phyloP scores from a whole-genome alignment of 106 monocot species.

The Dioscorea dumetorum region DNA sequence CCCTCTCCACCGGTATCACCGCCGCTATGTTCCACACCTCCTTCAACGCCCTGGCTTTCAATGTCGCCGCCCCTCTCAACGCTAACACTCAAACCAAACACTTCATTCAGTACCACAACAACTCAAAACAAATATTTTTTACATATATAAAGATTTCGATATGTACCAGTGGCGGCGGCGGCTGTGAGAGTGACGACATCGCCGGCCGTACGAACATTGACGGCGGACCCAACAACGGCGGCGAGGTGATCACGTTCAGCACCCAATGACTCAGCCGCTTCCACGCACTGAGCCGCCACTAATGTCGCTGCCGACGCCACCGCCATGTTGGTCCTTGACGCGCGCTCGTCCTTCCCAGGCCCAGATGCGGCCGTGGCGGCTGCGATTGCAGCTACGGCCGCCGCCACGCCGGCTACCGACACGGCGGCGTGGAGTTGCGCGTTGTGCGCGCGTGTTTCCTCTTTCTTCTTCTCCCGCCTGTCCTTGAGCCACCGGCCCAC shows the following conservation, averaged over 20 bases:
- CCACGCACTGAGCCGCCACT: conserved; percentile 12
- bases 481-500: conserved; percentile 95
- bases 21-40: conserved; percentile 98
- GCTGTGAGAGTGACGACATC: conserved; percentile 10
- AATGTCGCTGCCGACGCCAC: conserved; percentile 10
- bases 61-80: conserved; percentile 72
- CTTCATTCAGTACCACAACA: no score
- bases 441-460: conserved; percentile 80
- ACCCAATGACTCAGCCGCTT: conserved; percentile 7
- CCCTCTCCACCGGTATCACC: conserved; percentile 89
- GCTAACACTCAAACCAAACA: conserved; percentile 24
- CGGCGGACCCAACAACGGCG: conserved; percentile 13
- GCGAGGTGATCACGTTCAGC: conserved; percentile 11
- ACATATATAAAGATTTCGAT: no score
- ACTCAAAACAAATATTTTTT: no score
- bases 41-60: conserved; percentile 87
- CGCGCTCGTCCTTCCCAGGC: not conserved
- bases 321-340: conserved; percentile 3
- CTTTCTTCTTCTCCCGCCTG: conserved; percentile 76
- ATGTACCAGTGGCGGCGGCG: conserved; percentile 12
- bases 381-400: conserved; percentile 33
- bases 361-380: conserved; percentile 4
- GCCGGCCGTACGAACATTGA: conserved; percentile 7
- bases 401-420: conserved; percentile 85
- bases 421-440: conserved; percentile 88